Base-by-base conservation (phyloP, 2,329 filamentous ascomycete species). In the Penicillium janthinellum region DNA sequence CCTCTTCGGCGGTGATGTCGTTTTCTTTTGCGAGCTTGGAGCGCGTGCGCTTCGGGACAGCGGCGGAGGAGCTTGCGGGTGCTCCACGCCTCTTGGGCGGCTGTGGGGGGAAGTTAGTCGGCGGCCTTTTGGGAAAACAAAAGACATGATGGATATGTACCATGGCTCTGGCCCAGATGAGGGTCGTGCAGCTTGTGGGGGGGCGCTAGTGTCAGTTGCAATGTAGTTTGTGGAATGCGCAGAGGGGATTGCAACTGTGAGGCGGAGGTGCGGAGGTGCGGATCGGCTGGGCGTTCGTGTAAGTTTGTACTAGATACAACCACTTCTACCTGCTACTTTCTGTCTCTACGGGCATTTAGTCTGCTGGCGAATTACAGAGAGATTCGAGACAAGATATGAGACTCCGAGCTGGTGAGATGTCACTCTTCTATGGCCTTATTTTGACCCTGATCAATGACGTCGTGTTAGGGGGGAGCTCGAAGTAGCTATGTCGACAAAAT, bases 21-120 rank as follows among this genome's bases (percentile, higher is more conserved):
- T 97, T 88, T 73, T 96, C 92, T 78, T 93, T 94, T 34, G 94
- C 94, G 69, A 97, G 90, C 76, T 92, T 96, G 60, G 93, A 96
- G 63, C 90, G 89, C 57, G 71, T 62, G 66, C 74, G 76, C 63
- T 73, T 77, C 11, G 71, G 70, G 58, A 67, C 70, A n/a, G 73
- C 64, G 35, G 70, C 11, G 57, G 73, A 67, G 59, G 74, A 66
- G 62, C 64, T 62, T 57, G 70, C 51, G 55, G 67, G 57, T 53
- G 69, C 69, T 64, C 67, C 64, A 63, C 74, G 74, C 63, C 74
- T 76, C 64, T 75, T 77, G 57, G 73, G 75, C 60, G 70, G 76
- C 74, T 78, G 63, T 52, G 28, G 1, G 41, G 3, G 41, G 3
- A 17, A 22, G 10, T 41, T 47, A 44, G 50, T 41, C 50, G 42